Evolutionary conservation across 1,284 basidiomycete genomes (phyloP).

Genomic region (Ceratorhiza oryzae-sativae): DNA sequence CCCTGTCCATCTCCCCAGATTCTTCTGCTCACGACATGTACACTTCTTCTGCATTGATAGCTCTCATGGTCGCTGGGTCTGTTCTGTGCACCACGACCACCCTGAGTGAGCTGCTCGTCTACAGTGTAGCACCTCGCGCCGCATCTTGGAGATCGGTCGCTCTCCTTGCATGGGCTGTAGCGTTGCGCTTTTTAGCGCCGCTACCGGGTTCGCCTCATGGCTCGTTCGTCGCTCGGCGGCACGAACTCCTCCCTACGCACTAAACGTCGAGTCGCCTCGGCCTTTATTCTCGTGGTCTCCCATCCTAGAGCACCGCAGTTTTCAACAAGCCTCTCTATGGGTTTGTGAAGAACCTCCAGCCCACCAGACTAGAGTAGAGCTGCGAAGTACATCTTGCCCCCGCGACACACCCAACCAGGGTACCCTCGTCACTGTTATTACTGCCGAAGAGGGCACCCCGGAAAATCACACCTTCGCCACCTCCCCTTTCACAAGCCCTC

Average conservation of each 20-base stretch:
- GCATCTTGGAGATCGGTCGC: neutral
- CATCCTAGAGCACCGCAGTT: neutral
- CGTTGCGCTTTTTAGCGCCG: neutral
- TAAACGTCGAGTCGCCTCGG: no score
- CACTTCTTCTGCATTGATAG: neutral
- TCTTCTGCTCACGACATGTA: neutral
- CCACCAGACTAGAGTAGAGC: slow-evolving; percentile 10
- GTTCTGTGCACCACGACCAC: neutral
- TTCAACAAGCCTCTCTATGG: neutral
- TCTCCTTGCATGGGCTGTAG: neutral
- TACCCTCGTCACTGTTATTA: neutral
- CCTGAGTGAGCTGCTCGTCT: neutral
- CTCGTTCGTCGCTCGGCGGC: no score
- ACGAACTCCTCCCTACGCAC: no score
- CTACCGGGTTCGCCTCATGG: neutral
- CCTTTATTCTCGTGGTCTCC: neutral
- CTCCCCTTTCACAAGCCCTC: slow-evolving; percentile 13
- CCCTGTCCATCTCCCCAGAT: no score
- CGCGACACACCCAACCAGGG: neutral
- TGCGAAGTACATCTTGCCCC: neutral
- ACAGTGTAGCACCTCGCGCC: neutral
- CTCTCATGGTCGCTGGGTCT: neutral
- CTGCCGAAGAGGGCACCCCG: neutral
- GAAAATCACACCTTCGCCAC: slow-evolving; percentile 2
- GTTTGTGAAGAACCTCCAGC: neutral